Conservation (phyloP, 345 rosid genomes). For the Camelina laxa region DNA sequence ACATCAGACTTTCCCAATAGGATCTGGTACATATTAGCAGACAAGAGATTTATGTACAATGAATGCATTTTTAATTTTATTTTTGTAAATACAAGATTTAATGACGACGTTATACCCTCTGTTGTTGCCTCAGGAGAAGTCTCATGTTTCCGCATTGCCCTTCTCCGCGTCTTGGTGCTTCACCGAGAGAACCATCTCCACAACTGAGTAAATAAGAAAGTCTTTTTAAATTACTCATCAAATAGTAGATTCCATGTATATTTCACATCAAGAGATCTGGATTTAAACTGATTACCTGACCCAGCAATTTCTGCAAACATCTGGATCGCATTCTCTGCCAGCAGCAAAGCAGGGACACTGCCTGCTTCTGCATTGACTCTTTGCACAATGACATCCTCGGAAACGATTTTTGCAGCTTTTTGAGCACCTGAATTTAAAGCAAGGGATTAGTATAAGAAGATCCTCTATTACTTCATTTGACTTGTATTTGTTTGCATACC, state of each 20-base stretch:
- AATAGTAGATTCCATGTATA: slow-evolving; percentile 19
- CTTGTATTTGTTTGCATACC: slow-evolving; percentile 56
- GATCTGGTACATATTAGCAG: slow-evolving; percentile 53
- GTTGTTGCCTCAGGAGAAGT: slow-evolving; percentile 97
- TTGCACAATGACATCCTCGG: slow-evolving; percentile 99
- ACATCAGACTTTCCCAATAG: slow-evolving; percentile 90
- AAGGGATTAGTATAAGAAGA: not conserved
- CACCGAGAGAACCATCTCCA: slow-evolving; percentile 88
- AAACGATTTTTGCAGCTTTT: slow-evolving; percentile 97
- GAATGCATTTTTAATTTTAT: not conserved
- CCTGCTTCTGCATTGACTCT: slow-evolving; percentile 98
- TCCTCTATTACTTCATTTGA: slow-evolving; percentile 21
- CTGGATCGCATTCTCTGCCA: slow-evolving; percentile 99
- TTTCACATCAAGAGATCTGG: slow-evolving; percentile 11
- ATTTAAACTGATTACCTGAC: slow-evolving; percentile 63
- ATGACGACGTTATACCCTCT: slow-evolving; percentile 58
- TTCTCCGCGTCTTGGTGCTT: slow-evolving; percentile 82
- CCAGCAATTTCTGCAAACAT: slow-evolving; percentile 99
- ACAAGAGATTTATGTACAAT: slow-evolving; percentile 22
- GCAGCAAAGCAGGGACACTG: slow-evolving; percentile 99
- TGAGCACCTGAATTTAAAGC: slow-evolving; percentile 72
- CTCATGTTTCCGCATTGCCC: slow-evolving; percentile 99
- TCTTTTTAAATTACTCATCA: slow-evolving; percentile 17
- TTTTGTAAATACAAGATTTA: not conserved
- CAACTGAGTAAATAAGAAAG: slow-evolving; percentile 62